These are phyloP conservation scores for Odonthalia washingtoniensis DNA, from an alignment of 31 red algal genomes.

Conservation along the genomic window DNA sequence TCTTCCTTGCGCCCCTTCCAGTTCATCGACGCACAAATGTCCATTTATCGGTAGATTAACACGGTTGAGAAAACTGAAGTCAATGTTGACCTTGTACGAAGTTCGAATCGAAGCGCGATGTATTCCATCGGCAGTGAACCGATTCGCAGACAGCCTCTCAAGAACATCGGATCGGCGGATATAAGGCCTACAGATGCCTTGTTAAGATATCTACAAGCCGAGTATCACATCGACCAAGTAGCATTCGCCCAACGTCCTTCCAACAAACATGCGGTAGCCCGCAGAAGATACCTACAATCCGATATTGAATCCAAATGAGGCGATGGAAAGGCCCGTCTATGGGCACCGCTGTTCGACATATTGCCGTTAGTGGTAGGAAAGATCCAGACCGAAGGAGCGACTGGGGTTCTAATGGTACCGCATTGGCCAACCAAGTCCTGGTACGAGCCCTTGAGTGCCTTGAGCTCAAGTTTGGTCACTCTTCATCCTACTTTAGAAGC, in stretches of 20 bases:
- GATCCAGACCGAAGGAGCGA: constrained; percentile 11
- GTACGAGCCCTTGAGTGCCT: constrained; percentile 26
- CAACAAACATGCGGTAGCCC: background rate
- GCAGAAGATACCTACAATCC: background rate
- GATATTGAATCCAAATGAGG: constrained; percentile 16
- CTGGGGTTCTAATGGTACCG: constrained; percentile 21
- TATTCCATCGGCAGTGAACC: constrained; percentile 26
- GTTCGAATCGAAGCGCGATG: constrained; percentile 14
- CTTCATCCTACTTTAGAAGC: background rate
- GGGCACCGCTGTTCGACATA: too few relatives aligned
- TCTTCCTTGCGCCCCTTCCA: too few relatives aligned
- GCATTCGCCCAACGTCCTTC: constrained; percentile 1
- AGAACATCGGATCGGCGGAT: constrained; percentile 40
- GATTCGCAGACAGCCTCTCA: constrained; percentile 14
- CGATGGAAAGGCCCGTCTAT: too few relatives aligned
- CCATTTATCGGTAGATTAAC: too few relatives aligned
- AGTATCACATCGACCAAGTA: constrained; percentile 20
- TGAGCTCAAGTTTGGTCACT: constrained; percentile 10
- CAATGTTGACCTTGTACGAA: background rate
- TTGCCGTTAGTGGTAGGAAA: too few relatives aligned
- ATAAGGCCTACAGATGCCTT: too few relatives aligned
- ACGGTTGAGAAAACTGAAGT: constrained; percentile 23
- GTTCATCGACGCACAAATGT: too few relatives aligned
- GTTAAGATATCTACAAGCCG: background rate
- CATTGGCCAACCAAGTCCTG: constrained; percentile 46